Evolutionary conservation across 2,329 filamentous ascomycete species (phyloP), one percentile per base, ranked within the genome.

Genomic region (Penicillium sp.): DNA sequence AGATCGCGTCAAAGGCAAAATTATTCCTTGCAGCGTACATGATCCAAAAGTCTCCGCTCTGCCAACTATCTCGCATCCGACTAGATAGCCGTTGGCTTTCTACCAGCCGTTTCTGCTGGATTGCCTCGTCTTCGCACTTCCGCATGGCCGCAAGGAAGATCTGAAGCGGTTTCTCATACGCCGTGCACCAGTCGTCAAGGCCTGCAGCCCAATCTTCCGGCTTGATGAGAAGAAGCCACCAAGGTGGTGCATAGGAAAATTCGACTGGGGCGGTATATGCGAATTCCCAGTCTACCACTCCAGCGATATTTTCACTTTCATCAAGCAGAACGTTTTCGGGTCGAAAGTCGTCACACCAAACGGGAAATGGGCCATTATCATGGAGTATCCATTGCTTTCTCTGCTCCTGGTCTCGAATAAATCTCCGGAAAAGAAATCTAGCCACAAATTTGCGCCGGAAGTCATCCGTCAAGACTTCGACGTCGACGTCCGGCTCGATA

Each of bases 201-300:
- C 47, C 44, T 3, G 25, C 11, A 13, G 45, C 23, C 53, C 52
- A 56, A 18, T 47, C 45, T 25, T 56, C 53, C 0, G 53, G 50
- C 17, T 45, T 29, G 29, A 49, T 42, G 7, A 56, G 16, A 2
- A 57, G 36, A 6, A 56, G 45, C 55, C 55, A 57, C 49, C 42
- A 55, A 3, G 49, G 50, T 4, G 49, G 46, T 0, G 37, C 41
- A 28, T 47, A 22, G 2, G 47, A 31, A 11, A 54, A 55, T 32
- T 54, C 48, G 2, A 32, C 16, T 14, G 16, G 16, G 3, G 18
- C 18, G 5, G 18, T 9, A 5, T 22, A 22, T 9, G 9, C 9
- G 9, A 22, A 22, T 9, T 22, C 18, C 5, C 5, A 22, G 9
- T 22, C 18, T 9, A 22, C 18, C 5, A 9, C 18, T 5, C 18